Base-by-base conservation (phyloP, 108 stramenopile species). In the Heterococcus sp. region DNA sequence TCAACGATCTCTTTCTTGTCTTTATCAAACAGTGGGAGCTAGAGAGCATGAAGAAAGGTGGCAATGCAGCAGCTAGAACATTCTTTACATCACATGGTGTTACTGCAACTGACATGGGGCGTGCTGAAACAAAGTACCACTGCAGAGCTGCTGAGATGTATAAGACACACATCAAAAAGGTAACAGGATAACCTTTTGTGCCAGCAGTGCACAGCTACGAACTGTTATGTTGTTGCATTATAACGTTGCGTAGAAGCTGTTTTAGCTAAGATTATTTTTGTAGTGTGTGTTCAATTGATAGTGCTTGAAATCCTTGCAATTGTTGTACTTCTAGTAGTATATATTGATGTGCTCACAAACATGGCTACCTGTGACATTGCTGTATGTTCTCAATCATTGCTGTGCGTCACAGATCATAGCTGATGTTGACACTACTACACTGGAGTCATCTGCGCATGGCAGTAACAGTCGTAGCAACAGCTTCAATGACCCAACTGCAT, bases 1-100 rank as follows among this genome's bases (percentile, higher is more conserved):
- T n/a, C n/a, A n/a, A n/a, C n/a, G n/a, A n/a, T n/a, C n/a, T n/a
- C n/a, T n/a, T n/a, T n/a, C n/a, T 58, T 58, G 46, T 58, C 46
- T 58, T 21, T 8, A 8, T 14, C 21, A 87, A 38, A 32, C 72
- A 76, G 30, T n/a, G 70, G 28, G 88, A 90, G 74, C 46, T 90
- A 65, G 84, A 81, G 26, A 71, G 64, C 3, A 90, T 90, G 89
- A 71, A 74, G 40, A 65, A 86, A 2, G 87, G 88, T n/a, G 89
- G 89, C 2, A 90, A 90, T 78, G 68, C 46, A 27, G 86, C 86
- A 33, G 89, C 89, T 0, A 31, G 68, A n/a, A 37, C 67, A 28
- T 90, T 84, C 84, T 90, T 90, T 86, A 79, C 67, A 39, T 31
- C 75, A 64, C 87, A 90, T 32, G 89, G 89, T 33, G 64, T 88